Evolutionary conservation across 768 basidiomycete genomes (phyloP).

Genomic region (Boletus edulis): DNA sequence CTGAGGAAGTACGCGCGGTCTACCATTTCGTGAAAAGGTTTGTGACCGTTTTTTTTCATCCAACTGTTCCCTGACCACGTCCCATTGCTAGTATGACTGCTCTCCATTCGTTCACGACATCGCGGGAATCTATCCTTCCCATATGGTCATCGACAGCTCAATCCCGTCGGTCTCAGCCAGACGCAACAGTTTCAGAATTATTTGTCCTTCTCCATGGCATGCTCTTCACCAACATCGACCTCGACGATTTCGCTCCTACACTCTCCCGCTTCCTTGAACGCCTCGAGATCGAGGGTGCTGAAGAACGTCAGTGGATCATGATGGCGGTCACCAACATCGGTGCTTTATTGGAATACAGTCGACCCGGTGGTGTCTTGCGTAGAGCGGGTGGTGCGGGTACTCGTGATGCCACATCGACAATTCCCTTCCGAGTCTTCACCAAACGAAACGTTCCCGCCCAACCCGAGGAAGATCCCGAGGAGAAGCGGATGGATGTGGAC

Average conservation of each 20-base stretch:
- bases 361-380: constrained; percentile 65
- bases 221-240: constrained; percentile 93
- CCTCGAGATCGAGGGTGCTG: constrained; percentile 74
- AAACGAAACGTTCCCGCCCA: constrained; percentile 40
- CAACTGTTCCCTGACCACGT: constrained; percentile 3
- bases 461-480: constrained; percentile 39
- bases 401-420: constrained; percentile 34
- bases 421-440: constrained; percentile 48
- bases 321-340: constrained; percentile 87
- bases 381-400: constrained; percentile 51
- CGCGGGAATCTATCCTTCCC: constrained; percentile 85
- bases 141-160: constrained; percentile 76
- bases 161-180: constrained; percentile 69
- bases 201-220: constrained; percentile 95
- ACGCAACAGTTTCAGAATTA: constrained; percentile 69
- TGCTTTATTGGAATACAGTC: constrained; percentile 85
- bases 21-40: constrained; percentile 97
- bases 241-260: constrained; percentile 85
- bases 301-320: constrained; percentile 93
- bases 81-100: constrained; percentile 72
- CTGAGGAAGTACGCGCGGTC: constrained; percentile 78
- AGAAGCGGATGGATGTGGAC: constrained; percentile 66
- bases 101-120: constrained; percentile 80
- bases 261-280: constrained; percentile 86
- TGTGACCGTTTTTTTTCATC: constrained; percentile 16